These are phyloP conservation scores for Prunus yedoensis DNA, from an alignment of 331 rosid genomes.

Conservation along the genomic window DNA sequence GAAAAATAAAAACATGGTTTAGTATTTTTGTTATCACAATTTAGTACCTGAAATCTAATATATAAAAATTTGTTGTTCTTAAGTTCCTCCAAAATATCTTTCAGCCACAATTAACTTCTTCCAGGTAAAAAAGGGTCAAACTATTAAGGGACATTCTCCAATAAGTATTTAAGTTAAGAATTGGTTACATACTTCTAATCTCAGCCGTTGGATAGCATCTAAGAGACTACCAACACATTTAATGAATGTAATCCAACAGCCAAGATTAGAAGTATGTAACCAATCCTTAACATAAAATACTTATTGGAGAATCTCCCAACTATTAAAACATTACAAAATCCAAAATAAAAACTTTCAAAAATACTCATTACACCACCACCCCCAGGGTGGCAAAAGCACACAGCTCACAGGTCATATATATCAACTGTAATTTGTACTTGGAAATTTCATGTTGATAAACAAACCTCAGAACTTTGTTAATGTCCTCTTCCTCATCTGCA, in stretches of 20 bases:
- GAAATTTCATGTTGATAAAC: slow-evolving; percentile 9
- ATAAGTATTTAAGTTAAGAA: too few species aligned
- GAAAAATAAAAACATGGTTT: neutral
- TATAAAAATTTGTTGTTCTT: neutral
- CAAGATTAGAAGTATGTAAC: too few species aligned
- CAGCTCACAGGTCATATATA: too few species aligned
- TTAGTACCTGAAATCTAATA: neutral
- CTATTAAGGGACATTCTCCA: neutral
- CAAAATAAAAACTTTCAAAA: neutral
- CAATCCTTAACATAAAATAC: too few species aligned
- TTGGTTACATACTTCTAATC: too few species aligned
- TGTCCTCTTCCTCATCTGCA: slow-evolving; percentile 95
- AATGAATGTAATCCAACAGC: too few species aligned
- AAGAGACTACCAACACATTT: too few species aligned
- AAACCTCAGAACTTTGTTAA: slow-evolving; percentile 90
- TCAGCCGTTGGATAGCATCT: too few species aligned
- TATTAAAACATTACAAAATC: neutral
- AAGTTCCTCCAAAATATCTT: neutral
- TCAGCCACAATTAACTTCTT: neutral
- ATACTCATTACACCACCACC: neutral
- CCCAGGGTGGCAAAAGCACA: too few species aligned
- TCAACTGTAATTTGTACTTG: neutral
- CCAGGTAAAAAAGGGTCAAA: neutral
- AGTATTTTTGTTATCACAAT: neutral
- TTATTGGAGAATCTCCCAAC: too few species aligned